Base-by-base conservation (phyloP, 106 monocot genomes). In the Triglochin maritima region DNA sequence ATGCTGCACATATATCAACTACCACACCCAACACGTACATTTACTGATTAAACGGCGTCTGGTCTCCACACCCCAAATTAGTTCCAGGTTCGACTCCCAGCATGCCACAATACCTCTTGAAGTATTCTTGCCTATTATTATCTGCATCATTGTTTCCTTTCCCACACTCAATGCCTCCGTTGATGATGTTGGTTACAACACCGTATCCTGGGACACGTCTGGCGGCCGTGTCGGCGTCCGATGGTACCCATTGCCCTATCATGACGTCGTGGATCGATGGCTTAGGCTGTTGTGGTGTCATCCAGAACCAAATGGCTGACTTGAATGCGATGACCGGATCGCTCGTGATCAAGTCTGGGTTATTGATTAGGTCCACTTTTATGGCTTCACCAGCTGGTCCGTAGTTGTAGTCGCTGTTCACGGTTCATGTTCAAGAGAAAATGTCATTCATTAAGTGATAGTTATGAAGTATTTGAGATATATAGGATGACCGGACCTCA, bases 381-480 rank as follows among this genome's bases (percentile, higher is more conserved):
- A 76, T 63, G 9, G 68, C 76, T 61, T 0, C 4, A 1, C 75
- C 75, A 2, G 75, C 75, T 12, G 67, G 75, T 0, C 76, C 76
- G 29, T 76, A 77, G 69, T 70, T 77, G 77, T 44, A 64, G 70
- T 77, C 70, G 57, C 76, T 70, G 70, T 14, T 41, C 14, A 72
- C n/a, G n/a, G n/a, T 14, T 55, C 48, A 52, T 17, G 7, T 4
- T 46, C 12, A 72, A 63, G 17, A 7, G 9, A 54, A 46, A 14
- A 17, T n/a, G 64, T 15, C 43, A 45, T 7, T 7, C 46, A 8
- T 44, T 7, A 62, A 8, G 7, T 45, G 42, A n/a, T 44, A 62
- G 43, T 6, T 62, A 46, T 6, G 57, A 62, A 62, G 46, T 4
- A 7, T 44, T 10, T 3, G 14, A 5, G 55, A 53, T n/a, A n/a